Conservation (phyloP, 2,329 filamentous ascomycete species). For the Paramyrothecium roridum region DNA sequence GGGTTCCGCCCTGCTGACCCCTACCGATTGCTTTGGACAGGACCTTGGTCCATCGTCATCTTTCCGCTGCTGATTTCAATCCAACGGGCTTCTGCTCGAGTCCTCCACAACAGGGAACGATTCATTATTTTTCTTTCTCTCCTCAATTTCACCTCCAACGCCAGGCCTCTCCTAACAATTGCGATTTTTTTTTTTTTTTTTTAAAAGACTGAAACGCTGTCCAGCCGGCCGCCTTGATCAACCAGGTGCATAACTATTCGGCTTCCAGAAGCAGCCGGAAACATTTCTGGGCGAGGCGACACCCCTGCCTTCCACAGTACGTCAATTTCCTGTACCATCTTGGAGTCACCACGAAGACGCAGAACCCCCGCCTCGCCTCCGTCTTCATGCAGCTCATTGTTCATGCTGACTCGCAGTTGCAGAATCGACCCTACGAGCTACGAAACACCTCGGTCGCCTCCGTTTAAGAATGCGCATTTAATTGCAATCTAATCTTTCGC, state of each 20-base stretch:
- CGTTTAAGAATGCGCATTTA: background rate
- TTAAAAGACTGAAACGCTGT: background rate
- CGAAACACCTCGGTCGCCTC: background rate
- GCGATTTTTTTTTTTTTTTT: background rate
- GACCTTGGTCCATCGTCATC: background rate
- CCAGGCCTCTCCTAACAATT: no score
- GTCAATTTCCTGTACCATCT: background rate
- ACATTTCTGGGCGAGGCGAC: no score
- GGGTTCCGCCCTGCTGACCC: constrained; percentile 2
- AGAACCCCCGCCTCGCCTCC: background rate
- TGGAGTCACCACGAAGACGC: background rate
- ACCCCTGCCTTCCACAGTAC: background rate
- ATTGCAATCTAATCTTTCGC: no score
- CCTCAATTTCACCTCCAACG: no score
- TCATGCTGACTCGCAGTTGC: background rate
- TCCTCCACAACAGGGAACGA: no score
- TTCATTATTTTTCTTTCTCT: no score
- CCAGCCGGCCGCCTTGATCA: no score
- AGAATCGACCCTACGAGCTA: background rate
- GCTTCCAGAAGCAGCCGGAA: no score
- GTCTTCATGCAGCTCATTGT: background rate
- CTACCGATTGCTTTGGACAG: background rate
- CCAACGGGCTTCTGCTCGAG: no score
- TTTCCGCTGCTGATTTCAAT: background rate
- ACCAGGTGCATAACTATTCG: no score